These are phyloP conservation scores for Aspergillus phoenicis DNA, from an alignment of 2,329 filamentous ascomycete genomes.

Conservation along the genomic window DNA sequence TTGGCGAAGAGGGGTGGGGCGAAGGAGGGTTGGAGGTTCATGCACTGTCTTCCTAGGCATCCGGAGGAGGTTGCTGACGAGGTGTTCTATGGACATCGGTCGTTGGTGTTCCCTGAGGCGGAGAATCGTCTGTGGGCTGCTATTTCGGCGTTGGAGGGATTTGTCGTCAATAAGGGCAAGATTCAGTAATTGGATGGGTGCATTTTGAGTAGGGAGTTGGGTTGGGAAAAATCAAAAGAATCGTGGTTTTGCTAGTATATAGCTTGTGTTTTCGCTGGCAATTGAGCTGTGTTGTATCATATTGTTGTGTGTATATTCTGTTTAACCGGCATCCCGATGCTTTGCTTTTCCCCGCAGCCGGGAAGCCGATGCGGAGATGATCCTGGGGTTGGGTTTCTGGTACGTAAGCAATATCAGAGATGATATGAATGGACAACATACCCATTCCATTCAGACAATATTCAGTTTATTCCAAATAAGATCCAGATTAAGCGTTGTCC, in stretches of 20 bases:
- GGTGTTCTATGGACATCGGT: constrained; percentile 85
- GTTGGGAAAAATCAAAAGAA: not conserved
- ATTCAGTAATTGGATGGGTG: constrained; percentile 48
- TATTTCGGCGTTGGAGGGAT: constrained; percentile 80
- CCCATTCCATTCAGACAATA: no score
- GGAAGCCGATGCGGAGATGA: not conserved
- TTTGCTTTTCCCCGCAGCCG: not conserved
- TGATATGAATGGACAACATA: no score
- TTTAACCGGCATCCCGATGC: not conserved
- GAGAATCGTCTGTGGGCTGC: constrained; percentile 95
- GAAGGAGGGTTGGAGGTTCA: constrained; percentile 90
- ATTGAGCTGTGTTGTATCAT: no score
- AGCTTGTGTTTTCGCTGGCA: not conserved
- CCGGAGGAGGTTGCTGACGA: constrained; percentile 91
- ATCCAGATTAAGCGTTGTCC: no score
- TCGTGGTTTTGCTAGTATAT: not conserved
- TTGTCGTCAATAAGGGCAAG: constrained; percentile 91
- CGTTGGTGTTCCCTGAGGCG: constrained; percentile 88
- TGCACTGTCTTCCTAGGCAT: constrained; percentile 95
- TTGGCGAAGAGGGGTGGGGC: constrained; percentile 82
- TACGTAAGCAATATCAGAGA: not conserved
- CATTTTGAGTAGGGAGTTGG: no score
- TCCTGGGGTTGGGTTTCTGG: not conserved
- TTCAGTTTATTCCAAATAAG: no score
- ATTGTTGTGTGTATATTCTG: not conserved